phyloP scores from a whole-genome alignment of 805 yeast species.

The Teunomyces tritomae region DNA sequence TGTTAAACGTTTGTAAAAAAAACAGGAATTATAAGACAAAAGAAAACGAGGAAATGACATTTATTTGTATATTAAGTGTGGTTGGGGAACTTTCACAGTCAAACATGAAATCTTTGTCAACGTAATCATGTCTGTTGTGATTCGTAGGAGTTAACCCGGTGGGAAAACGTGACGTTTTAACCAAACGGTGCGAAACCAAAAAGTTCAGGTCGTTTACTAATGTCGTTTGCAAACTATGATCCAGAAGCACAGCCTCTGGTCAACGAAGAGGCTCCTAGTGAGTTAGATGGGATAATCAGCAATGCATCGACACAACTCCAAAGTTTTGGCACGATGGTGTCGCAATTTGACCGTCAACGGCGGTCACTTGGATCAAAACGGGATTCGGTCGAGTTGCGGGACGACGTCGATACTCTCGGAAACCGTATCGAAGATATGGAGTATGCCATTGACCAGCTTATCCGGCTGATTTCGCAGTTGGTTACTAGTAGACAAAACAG shows the following conservation, averaged over 20 bases:
- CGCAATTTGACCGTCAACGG: slow-evolving; percentile 48
- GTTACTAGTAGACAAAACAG: slow-evolving; percentile 22
- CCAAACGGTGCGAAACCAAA: too few relatives aligned
- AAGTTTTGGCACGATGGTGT: slow-evolving; percentile 48
- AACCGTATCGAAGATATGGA: slow-evolving; percentile 31
- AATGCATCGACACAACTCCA: slow-evolving; percentile 42
- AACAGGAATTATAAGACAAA: background rate
- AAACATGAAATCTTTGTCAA: too few relatives aligned
- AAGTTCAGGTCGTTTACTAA: slow-evolving; percentile 11
- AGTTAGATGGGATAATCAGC: slow-evolving; percentile 30
- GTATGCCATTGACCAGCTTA: slow-evolving; percentile 29
- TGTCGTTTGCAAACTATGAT: slow-evolving; percentile 57
- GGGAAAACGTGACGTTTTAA: too few relatives aligned
- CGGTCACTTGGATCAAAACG: slow-evolving; percentile 52
- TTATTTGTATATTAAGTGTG: background rate
- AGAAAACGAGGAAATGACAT: background rate
- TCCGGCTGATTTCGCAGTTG: slow-evolving; percentile 23
- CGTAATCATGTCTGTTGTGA: too few relatives aligned
- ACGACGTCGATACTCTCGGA: slow-evolving; percentile 30
- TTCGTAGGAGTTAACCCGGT: too few relatives aligned
- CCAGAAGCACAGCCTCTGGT: slow-evolving; percentile 45
- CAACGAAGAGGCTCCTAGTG: slow-evolving; percentile 12
- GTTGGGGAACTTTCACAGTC: too few relatives aligned
- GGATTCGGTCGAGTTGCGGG: slow-evolving; percentile 41
- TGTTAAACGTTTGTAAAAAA: background rate